phyloP scores from a whole-genome alignment of 192 early-diverging fungal species.

The Coemansia sp. region DNA sequence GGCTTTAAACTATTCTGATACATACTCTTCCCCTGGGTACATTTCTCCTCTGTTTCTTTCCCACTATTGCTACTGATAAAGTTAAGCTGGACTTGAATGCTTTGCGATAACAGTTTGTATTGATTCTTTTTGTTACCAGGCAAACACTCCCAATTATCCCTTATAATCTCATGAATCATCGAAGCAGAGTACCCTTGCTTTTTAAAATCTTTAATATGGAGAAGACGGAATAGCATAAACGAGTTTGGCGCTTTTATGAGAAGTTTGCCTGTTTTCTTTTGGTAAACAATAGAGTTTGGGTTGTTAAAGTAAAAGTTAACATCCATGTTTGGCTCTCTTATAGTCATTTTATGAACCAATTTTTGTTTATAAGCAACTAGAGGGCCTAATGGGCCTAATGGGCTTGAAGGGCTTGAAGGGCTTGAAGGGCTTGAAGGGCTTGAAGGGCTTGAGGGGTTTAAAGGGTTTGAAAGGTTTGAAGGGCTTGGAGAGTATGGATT shows the following conservation, averaged over 20 bases:
- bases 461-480: too few species aligned
- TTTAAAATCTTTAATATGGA: conserved; percentile 16
- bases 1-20: too few species aligned
- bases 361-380: too few species aligned
- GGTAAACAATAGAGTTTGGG: conserved; percentile 1
- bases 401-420: too few species aligned
- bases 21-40: too few species aligned
- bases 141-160: background rate
- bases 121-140: background rate
- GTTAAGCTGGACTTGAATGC: conserved; percentile 9
- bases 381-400: too few species aligned
- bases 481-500: too few species aligned
- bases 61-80: background rate
- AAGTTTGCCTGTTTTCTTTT: conserved; percentile 2
- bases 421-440: too few species aligned
- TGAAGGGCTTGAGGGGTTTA: too few species aligned
- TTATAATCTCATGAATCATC: conserved; percentile 10
- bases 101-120: conserved; percentile 4
- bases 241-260: conserved; percentile 19
- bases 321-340: background rate
- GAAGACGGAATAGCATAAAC: conserved; percentile 23
- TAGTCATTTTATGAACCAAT: too few species aligned
- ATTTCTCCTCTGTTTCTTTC: background rate
- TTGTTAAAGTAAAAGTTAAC: background rate
- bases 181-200: conserved; percentile 2